Percentiles rank a stretch among this genome's conserved stretches.
Evolutionary conservation across 2,329 filamentous ascomycete species (phyloP).

Genomic region (Verticillium longisporum): DNA sequence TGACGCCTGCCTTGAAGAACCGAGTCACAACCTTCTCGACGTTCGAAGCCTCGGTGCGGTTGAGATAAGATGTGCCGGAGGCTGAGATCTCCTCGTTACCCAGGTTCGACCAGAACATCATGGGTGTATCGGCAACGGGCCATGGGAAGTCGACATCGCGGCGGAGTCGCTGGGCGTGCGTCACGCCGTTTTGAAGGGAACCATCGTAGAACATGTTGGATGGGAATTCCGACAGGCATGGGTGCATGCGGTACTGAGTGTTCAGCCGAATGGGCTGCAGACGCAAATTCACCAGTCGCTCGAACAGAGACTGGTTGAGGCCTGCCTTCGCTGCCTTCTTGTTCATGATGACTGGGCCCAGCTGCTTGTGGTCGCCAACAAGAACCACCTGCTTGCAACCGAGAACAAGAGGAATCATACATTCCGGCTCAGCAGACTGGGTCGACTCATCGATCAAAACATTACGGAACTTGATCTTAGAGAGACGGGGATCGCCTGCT

Average conservation of each 20-base stretch:
- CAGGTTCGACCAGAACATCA: constrained; percentile 99
- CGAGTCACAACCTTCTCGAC: constrained; percentile 98
- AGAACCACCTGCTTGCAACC: constrained; percentile 99
- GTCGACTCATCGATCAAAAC: constrained; percentile 98
- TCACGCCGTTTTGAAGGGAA: constrained; percentile 92
- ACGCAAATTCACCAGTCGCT: constrained; percentile 88
- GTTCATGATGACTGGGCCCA: constrained; percentile 99
- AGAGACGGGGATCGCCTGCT: constrained; percentile 87
- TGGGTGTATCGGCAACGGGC: constrained; percentile 88
- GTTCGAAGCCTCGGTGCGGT: constrained; percentile 92
- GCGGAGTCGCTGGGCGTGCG: constrained; percentile 78
- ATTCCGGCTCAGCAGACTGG: constrained; percentile 95
- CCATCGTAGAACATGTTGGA: constrained; percentile 99
- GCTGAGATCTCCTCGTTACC: constrained; percentile 98
- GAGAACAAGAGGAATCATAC: constrained; percentile 95
- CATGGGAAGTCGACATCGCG: constrained; percentile 97
- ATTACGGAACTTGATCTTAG: constrained; percentile 97
- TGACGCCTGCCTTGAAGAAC: constrained; percentile 98
- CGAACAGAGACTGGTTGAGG: constrained; percentile 96
- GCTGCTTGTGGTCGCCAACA: constrained; percentile 95
- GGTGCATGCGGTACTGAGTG: constrained; percentile 98
- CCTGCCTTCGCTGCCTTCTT: constrained; percentile 98
- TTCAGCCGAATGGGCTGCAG: constrained; percentile 88
- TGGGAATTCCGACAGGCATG: constrained; percentile 91
- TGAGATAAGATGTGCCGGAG: constrained; percentile 95